Base-by-base conservation (phyloP, 768 basidiomycete species). In the Phanerochaete carnosa region DNA sequence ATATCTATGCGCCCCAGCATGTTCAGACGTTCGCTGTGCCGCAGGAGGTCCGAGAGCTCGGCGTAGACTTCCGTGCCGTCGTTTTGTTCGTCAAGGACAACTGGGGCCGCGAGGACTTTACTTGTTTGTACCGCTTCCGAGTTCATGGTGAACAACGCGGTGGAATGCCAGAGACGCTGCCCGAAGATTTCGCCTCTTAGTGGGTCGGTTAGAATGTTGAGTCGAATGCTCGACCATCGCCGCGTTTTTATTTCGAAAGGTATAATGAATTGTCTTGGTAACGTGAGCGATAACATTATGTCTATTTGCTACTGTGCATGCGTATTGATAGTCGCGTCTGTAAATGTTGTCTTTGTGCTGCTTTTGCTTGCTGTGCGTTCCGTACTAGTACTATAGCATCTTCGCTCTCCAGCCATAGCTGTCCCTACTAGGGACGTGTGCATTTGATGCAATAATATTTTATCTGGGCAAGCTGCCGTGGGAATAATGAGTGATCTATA, bases 111-210 rank as follows among this genome's bases (percentile, higher is more conserved):
- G 78, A 80, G 5, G 86, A 89, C 59, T 92, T 83, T 70, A 97
- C 95, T 0, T 98, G 96, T 73, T 73, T 98, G 43, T 98, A 94
- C 73, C 85, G 92, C 46, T 77, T 94, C 75, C 82, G 92, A 45
- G 89, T 92, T 30, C 91, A 93, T 67, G 92, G 92, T 15, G 76
- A 83, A 65, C 77, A 70, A 58, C 66, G 85, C 55, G 80, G 73
- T 9, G 80, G 76, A 54, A 65, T 70, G n/a, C 77, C 79, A 6
- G 64, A 70, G 37, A 76, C 79, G 4, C 71, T 69, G 55, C 65
- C 67, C 11, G 69, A 68, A 45, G 65, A 63, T 22, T 51, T 26
- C 2, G 60, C 50, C 4, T 62, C n/a, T n/a, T n/a, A n/a, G 32
- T 52, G 32, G 37, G 50, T 29, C 50, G 23, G 15, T 30, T 22